A percentile compares a stretch with the other conserved stretches of the same genome.
Evolutionary conservation across 2,329 filamentous ascomycete species (phyloP).

Genomic region (Blastomyces emzantsi): DNA sequence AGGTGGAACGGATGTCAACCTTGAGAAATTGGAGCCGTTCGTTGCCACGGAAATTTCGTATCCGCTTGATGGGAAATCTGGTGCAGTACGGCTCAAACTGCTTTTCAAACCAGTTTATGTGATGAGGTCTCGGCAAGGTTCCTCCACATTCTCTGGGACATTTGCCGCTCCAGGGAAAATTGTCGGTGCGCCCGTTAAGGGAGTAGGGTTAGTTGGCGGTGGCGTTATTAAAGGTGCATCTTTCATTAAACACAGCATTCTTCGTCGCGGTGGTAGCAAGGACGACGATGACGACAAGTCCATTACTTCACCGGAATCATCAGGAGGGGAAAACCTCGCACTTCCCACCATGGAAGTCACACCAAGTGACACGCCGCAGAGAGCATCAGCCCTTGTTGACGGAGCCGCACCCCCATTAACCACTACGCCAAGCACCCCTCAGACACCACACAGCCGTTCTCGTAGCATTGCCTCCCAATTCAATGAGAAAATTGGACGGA

Average conservation of each 20-base stretch:
- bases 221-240: constrained; percentile 83
- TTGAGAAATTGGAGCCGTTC: constrained; percentile 79
- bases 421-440: constrained; percentile 19
- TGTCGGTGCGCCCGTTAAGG: constrained; percentile 92
- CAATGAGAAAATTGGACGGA: constrained; percentile 43
- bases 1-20: constrained; percentile 65
- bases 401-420: constrained; percentile 14
- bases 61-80: constrained; percentile 79
- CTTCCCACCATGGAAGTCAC: constrained; percentile 16
- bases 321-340: constrained; percentile 9
- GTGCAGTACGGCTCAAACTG: constrained; percentile 69
- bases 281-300: constrained; percentile 16
- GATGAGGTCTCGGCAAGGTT: constrained; percentile 74
- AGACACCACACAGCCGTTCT: constrained; percentile 38
- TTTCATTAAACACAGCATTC: constrained; percentile 73
- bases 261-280: constrained; percentile 44
- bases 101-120: constrained; percentile 93
- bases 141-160: constrained; percentile 84
- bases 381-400: constrained; percentile 36
- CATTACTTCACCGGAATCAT: constrained; percentile 9
- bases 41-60: constrained; percentile 65
- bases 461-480: constrained; percentile 44
- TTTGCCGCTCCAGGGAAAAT: constrained; percentile 83
- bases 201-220: constrained; percentile 69
- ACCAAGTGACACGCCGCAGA: constrained; percentile 29